Conservation (phyloP, 2,329 filamentous ascomycete genomes). For the Chaetomiaceae sp. region DNA sequence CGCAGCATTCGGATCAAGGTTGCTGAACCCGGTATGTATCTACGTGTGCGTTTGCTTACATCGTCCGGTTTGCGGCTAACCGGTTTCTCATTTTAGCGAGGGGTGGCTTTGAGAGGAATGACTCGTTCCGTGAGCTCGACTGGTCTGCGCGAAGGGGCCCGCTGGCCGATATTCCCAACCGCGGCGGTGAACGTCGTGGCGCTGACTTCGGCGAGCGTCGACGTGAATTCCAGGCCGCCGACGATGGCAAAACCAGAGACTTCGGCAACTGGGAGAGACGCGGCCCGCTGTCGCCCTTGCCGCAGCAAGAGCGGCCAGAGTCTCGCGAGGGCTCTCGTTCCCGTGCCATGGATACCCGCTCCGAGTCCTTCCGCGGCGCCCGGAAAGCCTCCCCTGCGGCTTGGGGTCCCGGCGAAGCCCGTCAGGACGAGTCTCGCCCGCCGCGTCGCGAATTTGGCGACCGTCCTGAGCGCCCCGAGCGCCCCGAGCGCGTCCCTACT, state of each 20-base stretch:
- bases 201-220: constrained; percentile 59
- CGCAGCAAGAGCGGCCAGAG: constrained; percentile 44
- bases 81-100: constrained; percentile 59
- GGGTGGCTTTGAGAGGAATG: constrained; percentile 55
- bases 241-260: constrained; percentile 73
- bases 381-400: constrained; percentile 64
- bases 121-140: constrained; percentile 40
- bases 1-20: constrained; percentile 89
- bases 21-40: constrained; percentile 88
- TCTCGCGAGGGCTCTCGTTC: constrained; percentile 52
- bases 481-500: constrained; percentile 64
- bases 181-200: constrained; percentile 40
- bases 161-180: constrained; percentile 33
- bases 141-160: constrained; percentile 18
- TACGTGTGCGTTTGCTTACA: not conserved
- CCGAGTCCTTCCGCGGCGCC: constrained; percentile 54
- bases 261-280: constrained; percentile 92
- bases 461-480: constrained; percentile 54
- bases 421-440: constrained; percentile 59
- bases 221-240: constrained; percentile 53
- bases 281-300: constrained; percentile 74
- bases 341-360: constrained; percentile 51
- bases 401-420: constrained; percentile 61
- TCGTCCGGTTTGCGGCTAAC: constrained; percentile 31
- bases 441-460: constrained; percentile 72